phyloP scores from a whole-genome alignment of 441 rosid species.

The Bocquillonia castaneifolia region DNA sequence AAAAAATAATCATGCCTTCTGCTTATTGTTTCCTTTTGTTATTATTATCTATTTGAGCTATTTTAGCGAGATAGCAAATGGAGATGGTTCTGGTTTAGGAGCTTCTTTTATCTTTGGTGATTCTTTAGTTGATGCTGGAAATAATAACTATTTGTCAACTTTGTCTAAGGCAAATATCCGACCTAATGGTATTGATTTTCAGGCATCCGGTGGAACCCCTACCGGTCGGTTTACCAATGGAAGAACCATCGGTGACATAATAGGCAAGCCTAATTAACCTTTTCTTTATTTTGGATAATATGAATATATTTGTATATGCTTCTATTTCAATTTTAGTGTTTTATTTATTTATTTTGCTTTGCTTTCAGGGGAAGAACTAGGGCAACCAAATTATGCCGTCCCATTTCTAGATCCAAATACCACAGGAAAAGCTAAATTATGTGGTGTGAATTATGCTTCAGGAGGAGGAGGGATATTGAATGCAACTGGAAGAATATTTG shows the following conservation, averaged over 20 bases:
- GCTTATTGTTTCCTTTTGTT: conserved; percentile 24
- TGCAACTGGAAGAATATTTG: conserved; percentile 90
- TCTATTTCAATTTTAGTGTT: not conserved
- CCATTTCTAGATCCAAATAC: conserved; percentile 70
- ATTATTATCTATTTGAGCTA: conserved; percentile 17
- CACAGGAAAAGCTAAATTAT: conserved; percentile 52
- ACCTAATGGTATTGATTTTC: conserved; percentile 86
- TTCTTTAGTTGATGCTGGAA: conserved; percentile 89
- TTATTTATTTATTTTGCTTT: not conserved
- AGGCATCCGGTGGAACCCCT: conserved; percentile 63
- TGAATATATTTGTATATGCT: too few relatives aligned
- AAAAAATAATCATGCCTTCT: conserved; percentile 10
- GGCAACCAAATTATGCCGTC: conserved; percentile 57
- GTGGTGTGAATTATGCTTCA: conserved; percentile 86
- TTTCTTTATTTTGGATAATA: too few relatives aligned
- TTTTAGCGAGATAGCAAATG: conserved; percentile 35
- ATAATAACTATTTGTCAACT: conserved; percentile 71
- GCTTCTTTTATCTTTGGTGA: conserved; percentile 91
- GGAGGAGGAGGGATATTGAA: conserved; percentile 95
- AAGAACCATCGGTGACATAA: conserved; percentile 81
- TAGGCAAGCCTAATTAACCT: conserved; percentile 38
- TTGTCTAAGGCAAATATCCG: conserved; percentile 68
- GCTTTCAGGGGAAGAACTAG: conserved; percentile 71
- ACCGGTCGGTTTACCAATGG: conserved; percentile 89
- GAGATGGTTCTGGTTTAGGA: conserved; percentile 29